Evolutionary conservation across 495 filamentous ascomycete genomes (phyloP), one percentile per base, ranked within the genome.

Genomic region (Jackrogersella multiformis): DNA sequence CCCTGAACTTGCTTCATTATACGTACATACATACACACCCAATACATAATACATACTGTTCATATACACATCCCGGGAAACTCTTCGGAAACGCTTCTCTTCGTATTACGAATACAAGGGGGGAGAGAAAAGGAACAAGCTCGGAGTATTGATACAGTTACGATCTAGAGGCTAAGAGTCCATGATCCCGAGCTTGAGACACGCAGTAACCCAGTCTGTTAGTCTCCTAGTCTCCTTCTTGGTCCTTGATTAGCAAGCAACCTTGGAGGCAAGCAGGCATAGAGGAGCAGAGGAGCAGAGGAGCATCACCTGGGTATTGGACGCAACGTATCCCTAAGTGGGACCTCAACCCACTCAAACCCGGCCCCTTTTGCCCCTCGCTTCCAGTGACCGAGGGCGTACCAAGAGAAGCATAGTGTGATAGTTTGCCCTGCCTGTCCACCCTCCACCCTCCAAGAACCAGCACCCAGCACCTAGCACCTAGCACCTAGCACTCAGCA

Each of bases 281-380:
- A n/a, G n/a, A n/a, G n/a, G n/a, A n/a, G n/a, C n/a, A n/a, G n/a
- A n/a, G n/a, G 35, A 34, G 52, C 58, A 61, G 54, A 59, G 58
- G 58, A 48, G n/a, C n/a, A n/a, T n/a, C n/a, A n/a, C n/a, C n/a
- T n/a, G n/a, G n/a, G n/a, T 53, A 21, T 36, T 13, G 28, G 34
- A 41, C 52, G 61, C 51, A 63, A 63, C 60, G 60, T 56, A 51
- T 61, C 42, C 56, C 52, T 45, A 69, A 57, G 56, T 62, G 67
- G 32, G 24, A 61, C 67, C n/a, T 52, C 45, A 61, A 42, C 52
- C 67, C 61, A 61, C 56, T 60, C 46, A 23, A n/a, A 30, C 52
- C 67, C 44, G 45, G n/a, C 61, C 67, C 66, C 67, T 66, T 70
- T 70, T 70, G 61, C 67, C 67, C 67, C 61, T 70, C 67, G 34